Evolutionary conservation across 164 flowering plant genomes (phyloP), one percentile per base, ranked within the genome.

Genomic region (Tinospora cordifolia): DNA sequence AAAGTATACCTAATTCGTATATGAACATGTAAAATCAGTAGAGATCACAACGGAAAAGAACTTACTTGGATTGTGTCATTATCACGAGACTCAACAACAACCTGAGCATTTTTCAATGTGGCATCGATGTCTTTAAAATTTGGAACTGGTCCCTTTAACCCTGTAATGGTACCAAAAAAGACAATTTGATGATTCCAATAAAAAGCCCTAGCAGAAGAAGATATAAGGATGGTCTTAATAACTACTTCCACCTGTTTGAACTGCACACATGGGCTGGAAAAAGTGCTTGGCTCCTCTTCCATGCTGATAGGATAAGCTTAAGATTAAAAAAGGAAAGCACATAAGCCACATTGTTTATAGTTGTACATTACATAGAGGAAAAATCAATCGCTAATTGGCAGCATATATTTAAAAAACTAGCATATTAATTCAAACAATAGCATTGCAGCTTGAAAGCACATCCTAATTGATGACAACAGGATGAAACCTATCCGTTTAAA

Each of bases 21-120:
- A 62, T 62, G 36, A 30, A 30, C 4, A 62, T 5, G 12, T 12
- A 19, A 26, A 13, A 3, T 15, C 47, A 10, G 21, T 65, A 5
- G 24, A 15, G 54, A 36, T 47, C 21, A 67, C 15, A 49, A 47
- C 9, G 39, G 57, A 68, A 34, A 69, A 15, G 62, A 19, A 46
- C 86, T 84, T 69, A 90, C 95, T 70, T 84, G 83, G 19, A 88
- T 76, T 79, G 74, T 83, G 39, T 83, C 78, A 60, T 80, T 85
- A 54, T 86, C 82, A 62, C 78, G 79, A 58, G 88, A 88, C 69
- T 86, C 92, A 22, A 87, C 79, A 68, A 78, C 80, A 69, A 87
- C 71, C 72, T 81, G 79, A 11, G 85, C 88, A 66, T 78, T 75
- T 70, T 77, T 81, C 70, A 86, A 57, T 5, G 62, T 70, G 41